These are phyloP conservation scores for Daldinia grandis DNA, from an alignment of 495 filamentous ascomycete species.

Conservation along the genomic window DNA sequence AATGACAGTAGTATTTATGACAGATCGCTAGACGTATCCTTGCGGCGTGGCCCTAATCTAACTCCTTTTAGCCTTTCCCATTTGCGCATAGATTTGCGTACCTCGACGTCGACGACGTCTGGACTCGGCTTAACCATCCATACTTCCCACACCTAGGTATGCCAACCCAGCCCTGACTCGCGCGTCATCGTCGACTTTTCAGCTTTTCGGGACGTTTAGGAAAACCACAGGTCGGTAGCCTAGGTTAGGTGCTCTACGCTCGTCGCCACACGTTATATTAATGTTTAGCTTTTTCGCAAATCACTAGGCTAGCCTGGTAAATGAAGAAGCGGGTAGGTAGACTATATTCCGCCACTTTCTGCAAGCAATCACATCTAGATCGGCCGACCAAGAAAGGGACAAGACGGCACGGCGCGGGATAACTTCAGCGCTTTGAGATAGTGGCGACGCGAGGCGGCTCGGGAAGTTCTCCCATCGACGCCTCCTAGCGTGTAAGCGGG, in stretches of 20 bases:
- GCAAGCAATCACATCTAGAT: conserved; percentile 41
- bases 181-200: neutral
- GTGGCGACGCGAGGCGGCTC: conserved; percentile 31
- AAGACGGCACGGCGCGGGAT: conserved; percentile 11
- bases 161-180: conserved; percentile 1
- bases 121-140: neutral
- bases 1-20: conserved; percentile 31
- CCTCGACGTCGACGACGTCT: neutral
- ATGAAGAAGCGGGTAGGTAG: conserved; percentile 16
- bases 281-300: neutral
- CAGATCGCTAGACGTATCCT: conserved; percentile 10
- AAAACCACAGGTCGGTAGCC: neutral
- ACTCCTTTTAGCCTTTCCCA: conserved; percentile 3
- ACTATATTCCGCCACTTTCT: conserved; percentile 25
- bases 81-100: neutral
- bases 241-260: neutral
- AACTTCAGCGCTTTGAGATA: conserved; percentile 10
- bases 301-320: conserved; percentile 4
- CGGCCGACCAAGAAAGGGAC: conserved; percentile 10
- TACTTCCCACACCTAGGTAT: conserved; percentile 1
- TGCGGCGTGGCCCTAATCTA: conserved; percentile 21
- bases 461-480: conserved; percentile 10
- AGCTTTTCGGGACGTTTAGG: neutral
- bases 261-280: conserved; percentile 9
- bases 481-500: conserved; percentile 14